Conservation (phyloP, 1,139 yeast species). For the Suhomyces wounanorum region DNA sequence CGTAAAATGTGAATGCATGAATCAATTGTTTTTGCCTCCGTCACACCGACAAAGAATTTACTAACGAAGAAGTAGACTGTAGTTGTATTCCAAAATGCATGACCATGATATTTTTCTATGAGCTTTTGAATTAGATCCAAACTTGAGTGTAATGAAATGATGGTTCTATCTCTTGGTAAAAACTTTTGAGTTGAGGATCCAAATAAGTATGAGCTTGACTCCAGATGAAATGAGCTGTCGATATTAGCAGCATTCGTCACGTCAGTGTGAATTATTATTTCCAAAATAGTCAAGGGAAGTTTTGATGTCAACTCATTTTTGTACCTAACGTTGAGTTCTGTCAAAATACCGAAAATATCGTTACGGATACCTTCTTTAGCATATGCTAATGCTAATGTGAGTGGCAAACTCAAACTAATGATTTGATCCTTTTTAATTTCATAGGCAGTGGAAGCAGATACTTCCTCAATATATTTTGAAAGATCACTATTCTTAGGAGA, state of each 20-base stretch:
- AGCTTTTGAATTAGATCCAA: slow-evolving; percentile 23
- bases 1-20: slow-evolving; percentile 33
- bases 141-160: slow-evolving; percentile 32
- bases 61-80: slow-evolving; percentile 41
- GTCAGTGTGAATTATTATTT: slow-evolving; percentile 43
- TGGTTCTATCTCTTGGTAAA: neutral
- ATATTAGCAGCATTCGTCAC: slow-evolving; percentile 30
- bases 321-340: slow-evolving; percentile 17
- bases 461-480: neutral
- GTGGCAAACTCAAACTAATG: slow-evolving; percentile 36
- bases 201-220: slow-evolving; percentile 1
- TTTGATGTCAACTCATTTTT: slow-evolving; percentile 27
- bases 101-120: slow-evolving; percentile 21
- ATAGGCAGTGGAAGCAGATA: neutral
- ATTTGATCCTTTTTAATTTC: slow-evolving; percentile 17
- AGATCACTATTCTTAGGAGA: slow-evolving; percentile 9
- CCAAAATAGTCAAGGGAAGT: slow-evolving; percentile 29
- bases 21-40: slow-evolving; percentile 21
- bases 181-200: neutral
- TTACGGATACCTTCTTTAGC: slow-evolving; percentile 44
- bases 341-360: slow-evolving; percentile 29
- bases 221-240: slow-evolving; percentile 15
- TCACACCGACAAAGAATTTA: slow-evolving; percentile 30
- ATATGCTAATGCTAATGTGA: slow-evolving; percentile 47
- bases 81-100: slow-evolving; percentile 39